A percentile compares a stretch with the other conserved stretches of the same genome.
phyloP scores from a whole-genome alignment of 2,329 filamentous ascomycete species.

The Chalara sp. region DNA sequence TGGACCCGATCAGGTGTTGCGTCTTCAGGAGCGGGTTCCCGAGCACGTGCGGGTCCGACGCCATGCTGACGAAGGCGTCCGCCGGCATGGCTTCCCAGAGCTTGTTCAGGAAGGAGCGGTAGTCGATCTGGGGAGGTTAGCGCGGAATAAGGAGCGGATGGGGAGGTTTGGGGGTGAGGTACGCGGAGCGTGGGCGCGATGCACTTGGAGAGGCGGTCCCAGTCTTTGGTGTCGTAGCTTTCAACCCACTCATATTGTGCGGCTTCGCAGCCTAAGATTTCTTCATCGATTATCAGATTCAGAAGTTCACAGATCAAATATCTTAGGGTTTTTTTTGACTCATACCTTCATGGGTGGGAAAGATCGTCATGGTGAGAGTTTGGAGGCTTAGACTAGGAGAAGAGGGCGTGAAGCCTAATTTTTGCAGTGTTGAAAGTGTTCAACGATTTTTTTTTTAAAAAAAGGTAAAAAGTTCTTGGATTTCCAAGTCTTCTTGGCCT shows the following conservation, averaged over 20 bases:
- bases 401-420: too few relatives aligned
- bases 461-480: too few relatives aligned
- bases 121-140: slow-evolving; percentile 51
- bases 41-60: slow-evolving; percentile 47
- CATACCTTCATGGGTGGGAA: too few relatives aligned
- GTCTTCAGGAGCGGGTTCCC: slow-evolving; percentile 56
- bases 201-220: slow-evolving; percentile 33
- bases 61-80: slow-evolving; percentile 52
- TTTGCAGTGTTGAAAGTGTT: too few relatives aligned
- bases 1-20: slow-evolving; percentile 56
- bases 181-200: slow-evolving; percentile 54
- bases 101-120: slow-evolving; percentile 55
- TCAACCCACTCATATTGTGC: slow-evolving; percentile 47
- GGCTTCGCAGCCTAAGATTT: too few relatives aligned
- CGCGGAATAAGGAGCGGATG: slow-evolving; percentile 1
- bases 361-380: too few relatives aligned
- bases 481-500: too few relatives aligned
- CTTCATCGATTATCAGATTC: too few relatives aligned
- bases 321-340: too few relatives aligned
- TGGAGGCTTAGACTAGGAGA: too few relatives aligned
- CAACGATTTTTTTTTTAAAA: too few relatives aligned
- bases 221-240: slow-evolving; percentile 52
- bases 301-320: too few relatives aligned
- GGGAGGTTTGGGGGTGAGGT: slow-evolving; percentile 13
- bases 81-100: slow-evolving; percentile 55